Evolutionary conservation across 2,329 filamentous ascomycete species (phyloP), one percentile per base, ranked within the genome.

Genomic region (Penicillium oxalicum): DNA sequence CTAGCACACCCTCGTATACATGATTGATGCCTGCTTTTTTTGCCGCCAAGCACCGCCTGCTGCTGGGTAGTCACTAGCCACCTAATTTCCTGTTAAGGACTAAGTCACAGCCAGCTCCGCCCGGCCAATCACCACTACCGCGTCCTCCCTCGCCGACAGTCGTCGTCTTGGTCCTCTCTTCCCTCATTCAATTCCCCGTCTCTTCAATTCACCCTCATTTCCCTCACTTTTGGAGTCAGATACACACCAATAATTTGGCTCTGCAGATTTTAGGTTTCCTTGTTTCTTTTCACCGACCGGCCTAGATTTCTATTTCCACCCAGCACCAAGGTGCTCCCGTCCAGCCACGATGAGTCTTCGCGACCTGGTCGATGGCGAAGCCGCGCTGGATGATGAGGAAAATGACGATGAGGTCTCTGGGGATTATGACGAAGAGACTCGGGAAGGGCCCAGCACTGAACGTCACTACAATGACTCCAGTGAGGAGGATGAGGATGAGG

Each of bases 401-500:
- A 87, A 91, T 45, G 89, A 94, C 53, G 88, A 87, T 61, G 88
- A 86, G 8, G 86, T 86, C 53, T 86, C 89, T 60, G 88, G 91
- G 57, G 87, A 88, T 53, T 83, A 79, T 26, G 64, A 65, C 7
- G 86, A 82, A 45, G 79, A 86, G 60, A 69, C 73, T 40, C 75
- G 64, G 48, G 60, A 59, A 68, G 75, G 50, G 58, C 59, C 51
- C 53, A 59, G 51, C 62, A 66, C 51, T 32, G 70, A 72, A 40
- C 72, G 69, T 41, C 66, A 75, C 42, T 71, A 88, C 47, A 85
- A 91, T 61, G 90, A 95, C 70, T 95, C 88, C 0, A 94, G 88
- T 61, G 90, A 95, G 60, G 90, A 95, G 64, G 90, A 94, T 54
- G 88, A 95, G 32, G 88, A 94, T 48, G 89, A 94, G 47, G 89